Conservation (phyloP, 352 stramenopile genomes). For the Phytophthora hybrid region DNA sequence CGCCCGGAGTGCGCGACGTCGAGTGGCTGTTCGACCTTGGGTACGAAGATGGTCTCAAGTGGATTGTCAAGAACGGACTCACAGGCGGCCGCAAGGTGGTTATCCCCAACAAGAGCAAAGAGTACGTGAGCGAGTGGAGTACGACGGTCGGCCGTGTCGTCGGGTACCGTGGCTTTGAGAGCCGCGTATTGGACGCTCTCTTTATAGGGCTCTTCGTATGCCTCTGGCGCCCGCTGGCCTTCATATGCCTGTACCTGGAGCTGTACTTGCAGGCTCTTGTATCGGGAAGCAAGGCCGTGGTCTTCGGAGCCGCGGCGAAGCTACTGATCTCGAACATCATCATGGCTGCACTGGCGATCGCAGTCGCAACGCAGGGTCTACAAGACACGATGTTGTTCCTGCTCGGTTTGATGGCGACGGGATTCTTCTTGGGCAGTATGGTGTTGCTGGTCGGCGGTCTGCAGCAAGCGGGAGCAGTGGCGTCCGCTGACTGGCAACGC, state of each 20-base stretch:
- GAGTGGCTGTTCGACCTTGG: slow-evolving; percentile 88
- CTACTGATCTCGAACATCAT: slow-evolving; percentile 65
- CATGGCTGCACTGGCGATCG: slow-evolving; percentile 53
- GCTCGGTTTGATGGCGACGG: slow-evolving; percentile 48
- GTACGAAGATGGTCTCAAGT: slow-evolving; percentile 81
- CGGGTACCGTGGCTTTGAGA: slow-evolving; percentile 78
- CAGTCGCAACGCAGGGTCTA: slow-evolving; percentile 58
- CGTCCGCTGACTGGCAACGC: slow-evolving; percentile 73
- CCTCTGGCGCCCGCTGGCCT: slow-evolving; percentile 80
- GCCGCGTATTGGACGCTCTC: slow-evolving; percentile 70
- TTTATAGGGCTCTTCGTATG: slow-evolving; percentile 77
- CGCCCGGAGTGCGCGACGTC: slow-evolving; percentile 71
- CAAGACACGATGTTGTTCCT: slow-evolving; percentile 72
- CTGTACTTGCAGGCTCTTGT: slow-evolving; percentile 78
- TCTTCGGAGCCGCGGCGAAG: slow-evolving; percentile 76
- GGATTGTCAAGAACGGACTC: slow-evolving; percentile 64
- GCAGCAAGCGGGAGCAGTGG: slow-evolving; percentile 54
- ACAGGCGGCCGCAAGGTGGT: slow-evolving; percentile 38
- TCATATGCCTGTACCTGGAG: slow-evolving; percentile 84
- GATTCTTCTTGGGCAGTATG: slow-evolving; percentile 66
- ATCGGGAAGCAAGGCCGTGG: slow-evolving; percentile 69
- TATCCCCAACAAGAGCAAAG: slow-evolving; percentile 60
- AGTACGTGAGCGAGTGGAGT: slow-evolving; percentile 67
- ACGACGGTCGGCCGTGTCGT: slow-evolving; percentile 73
- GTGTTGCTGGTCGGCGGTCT: slow-evolving; percentile 70